Base-by-base conservation (phyloP, 2,329 filamentous ascomycete species). In the Clarireedia hainanense region DNA sequence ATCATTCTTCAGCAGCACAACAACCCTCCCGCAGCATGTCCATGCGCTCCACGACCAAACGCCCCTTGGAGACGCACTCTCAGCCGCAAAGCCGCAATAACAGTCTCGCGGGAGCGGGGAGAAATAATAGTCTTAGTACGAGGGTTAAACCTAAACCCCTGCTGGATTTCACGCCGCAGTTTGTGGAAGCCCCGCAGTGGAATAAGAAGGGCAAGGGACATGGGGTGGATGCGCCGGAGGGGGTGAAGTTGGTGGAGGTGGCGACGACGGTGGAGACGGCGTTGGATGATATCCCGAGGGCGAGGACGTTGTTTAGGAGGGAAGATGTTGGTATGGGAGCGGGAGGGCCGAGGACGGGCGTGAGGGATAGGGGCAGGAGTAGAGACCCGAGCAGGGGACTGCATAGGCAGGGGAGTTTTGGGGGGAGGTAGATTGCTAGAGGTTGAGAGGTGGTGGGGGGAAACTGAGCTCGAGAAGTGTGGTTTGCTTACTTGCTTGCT, bases 111-210 rank as follows among this genome's bases (percentile, higher is more conserved):
- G 30, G 30, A 12, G 30, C 30, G 9, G 30, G 30, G 30, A 34
- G 30, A 4, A 34, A 34, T 34, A 34, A 34, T 12, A 12, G 9
- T 12, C 3, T 34, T n/a, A 20, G 39, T 6, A 3, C 39, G 9
- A 42, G 14, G 7, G 47, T 50, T 3, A 47, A 54, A 24, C 57
- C 61, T 0, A 83, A 82, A 59, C 86, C 87, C 1, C 75, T 91
- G 5, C 71, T 91, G 30, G 86, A 88, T 64, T 75, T 90, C 42
- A 84, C 83, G 0, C 82, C 83, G 0, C 74, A 76, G 49, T 86
- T 85, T 65, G 75, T 78, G 50, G 84, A 87, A 59, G 77, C 84
- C 6, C 84, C 84, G 17, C 76, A 85, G 68, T 77, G 78, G 65
- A 70, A 74, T 52, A 75, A 74, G 47, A 78, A 79, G 49, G 74